A percentile compares a stretch with the other conserved stretches of the same genome.
Conservation (phyloP, 176 grass and related monocot species). For the Otatea glauca region DNA sequence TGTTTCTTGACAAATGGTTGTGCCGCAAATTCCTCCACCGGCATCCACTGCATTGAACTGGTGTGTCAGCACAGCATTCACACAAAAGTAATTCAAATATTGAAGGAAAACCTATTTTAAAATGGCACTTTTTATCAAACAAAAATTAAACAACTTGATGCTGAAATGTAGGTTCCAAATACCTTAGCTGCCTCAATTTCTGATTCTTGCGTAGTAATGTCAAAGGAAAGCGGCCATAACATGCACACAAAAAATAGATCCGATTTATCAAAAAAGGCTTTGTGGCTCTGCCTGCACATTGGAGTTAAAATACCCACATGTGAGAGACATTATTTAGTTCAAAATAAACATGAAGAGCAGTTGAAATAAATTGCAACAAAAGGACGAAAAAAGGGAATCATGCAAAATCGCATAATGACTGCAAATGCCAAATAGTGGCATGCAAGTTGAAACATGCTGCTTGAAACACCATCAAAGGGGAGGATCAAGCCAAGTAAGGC, state of each 20-base stretch:
- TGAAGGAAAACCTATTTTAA: background rate
- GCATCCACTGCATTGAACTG: constrained; percentile 79
- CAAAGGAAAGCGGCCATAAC: constrained; percentile 70
- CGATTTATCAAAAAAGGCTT: constrained; percentile 83
- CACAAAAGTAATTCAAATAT: background rate
- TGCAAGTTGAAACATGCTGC: too few species aligned
- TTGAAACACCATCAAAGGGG: background rate
- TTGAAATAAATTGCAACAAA: constrained; percentile 2
- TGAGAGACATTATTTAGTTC: constrained; percentile 12
- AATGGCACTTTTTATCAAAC: background rate
- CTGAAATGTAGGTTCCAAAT: constrained; percentile 32
- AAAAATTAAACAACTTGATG: background rate
- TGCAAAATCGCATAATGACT: background rate
- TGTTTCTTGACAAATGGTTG: constrained; percentile 88
- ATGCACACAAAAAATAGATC: constrained; percentile 93
- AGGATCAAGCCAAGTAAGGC: background rate
- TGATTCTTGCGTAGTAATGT: constrained; percentile 84
- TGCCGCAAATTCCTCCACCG: constrained; percentile 74
- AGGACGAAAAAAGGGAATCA: background rate
- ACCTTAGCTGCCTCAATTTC: constrained; percentile 92
- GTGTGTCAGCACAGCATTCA: background rate
- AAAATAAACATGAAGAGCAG: background rate
- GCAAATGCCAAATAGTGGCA: background rate
- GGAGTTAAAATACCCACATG: constrained; percentile 26
- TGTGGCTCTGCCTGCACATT: constrained; percentile 91